Evolutionary conservation across 148 eudicot species (phyloP).

Genomic region (Cornus controversa): DNA sequence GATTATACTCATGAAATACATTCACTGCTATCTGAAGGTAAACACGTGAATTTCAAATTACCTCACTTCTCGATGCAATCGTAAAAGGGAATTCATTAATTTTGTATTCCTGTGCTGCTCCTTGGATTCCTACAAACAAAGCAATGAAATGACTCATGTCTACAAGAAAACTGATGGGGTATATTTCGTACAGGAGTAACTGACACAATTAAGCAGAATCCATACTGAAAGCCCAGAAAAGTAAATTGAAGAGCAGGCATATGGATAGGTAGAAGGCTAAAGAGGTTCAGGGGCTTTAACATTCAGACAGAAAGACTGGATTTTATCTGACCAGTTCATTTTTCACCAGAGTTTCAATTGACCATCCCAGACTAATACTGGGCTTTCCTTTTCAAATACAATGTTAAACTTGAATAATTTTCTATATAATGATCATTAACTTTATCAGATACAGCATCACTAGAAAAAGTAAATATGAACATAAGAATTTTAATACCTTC

Average conservation of each 20-base stretch:
- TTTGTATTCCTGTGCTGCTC: conserved; percentile 95
- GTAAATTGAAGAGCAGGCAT: neutral
- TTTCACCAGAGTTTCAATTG: neutral
- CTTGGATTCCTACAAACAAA: conserved; percentile 63
- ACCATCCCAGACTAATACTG: neutral
- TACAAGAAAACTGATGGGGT: neutral
- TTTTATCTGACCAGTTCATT: neutral
- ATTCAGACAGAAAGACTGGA: neutral
- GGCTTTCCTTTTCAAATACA: too few species aligned
- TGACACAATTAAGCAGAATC: conserved; percentile 1
- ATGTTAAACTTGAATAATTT: neutral
- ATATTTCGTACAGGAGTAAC: neutral
- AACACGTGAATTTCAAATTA: conserved; percentile 15
- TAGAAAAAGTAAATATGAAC: too few species aligned
- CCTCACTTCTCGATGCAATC: conserved; percentile 93
- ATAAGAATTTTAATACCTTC: too few species aligned
- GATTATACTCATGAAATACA: conserved; percentile 2
- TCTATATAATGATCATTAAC: too few species aligned
- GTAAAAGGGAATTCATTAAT: conserved; percentile 79
- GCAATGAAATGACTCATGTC: conserved; percentile 7
- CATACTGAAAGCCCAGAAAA: neutral
- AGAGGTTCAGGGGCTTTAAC: neutral
- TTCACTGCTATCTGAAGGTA: neutral
- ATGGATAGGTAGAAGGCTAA: neutral
- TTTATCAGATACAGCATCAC: neutral